Evolutionary conservation across 1,284 basidiomycete genomes (phyloP), one percentile per base, ranked within the genome.

Genomic region (Ustilago sp.): DNA sequence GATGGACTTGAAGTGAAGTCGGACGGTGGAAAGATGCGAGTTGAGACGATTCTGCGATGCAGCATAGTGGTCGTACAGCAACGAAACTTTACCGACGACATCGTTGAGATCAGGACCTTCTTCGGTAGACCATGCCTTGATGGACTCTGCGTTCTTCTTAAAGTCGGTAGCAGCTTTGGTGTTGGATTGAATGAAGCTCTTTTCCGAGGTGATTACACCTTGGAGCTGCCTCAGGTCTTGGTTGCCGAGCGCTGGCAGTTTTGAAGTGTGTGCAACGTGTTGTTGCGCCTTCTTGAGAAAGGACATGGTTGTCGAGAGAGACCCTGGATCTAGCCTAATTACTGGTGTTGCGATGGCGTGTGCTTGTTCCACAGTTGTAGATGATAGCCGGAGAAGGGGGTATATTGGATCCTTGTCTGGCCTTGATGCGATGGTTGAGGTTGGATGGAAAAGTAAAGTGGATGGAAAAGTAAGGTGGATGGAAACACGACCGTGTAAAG

Each of bases 41-140:
- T 93, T 92, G 85, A 93, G 93, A 52, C 91, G 90, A 9, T 89
- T 88, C 15, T 95, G 87, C 0, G 93, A 92, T 15, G 89, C 87
- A 1, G 92, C 89, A 80, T 93, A 92, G 79, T 93, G 90, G 4
- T 89, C 87, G 41, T 94, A 88, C 15, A 98, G 88, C 2, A 90
- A 89, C 3, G 91, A 89, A 4, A 93, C 92, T 51, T 92, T 92
- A 19, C 88, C 88, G 7, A 94, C 89, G 34, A 92, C 91, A 81
- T 97, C 94, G 58, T 89, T 90, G 34, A 95, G 89, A 86, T 97
- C 95, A 50, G 94, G 92, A 6, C 95, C 95, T 87, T 97, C 94
- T 23, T 92, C 91, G 43, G 89, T 87, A 5, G 93, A 94, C 92
- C 94, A 98, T 28, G 88, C 85, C 57, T 91, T 90, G 66, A 97